Base-by-base conservation (phyloP, 768 basidiomycete genomes). In the Naganishia friedmannii region DNA sequence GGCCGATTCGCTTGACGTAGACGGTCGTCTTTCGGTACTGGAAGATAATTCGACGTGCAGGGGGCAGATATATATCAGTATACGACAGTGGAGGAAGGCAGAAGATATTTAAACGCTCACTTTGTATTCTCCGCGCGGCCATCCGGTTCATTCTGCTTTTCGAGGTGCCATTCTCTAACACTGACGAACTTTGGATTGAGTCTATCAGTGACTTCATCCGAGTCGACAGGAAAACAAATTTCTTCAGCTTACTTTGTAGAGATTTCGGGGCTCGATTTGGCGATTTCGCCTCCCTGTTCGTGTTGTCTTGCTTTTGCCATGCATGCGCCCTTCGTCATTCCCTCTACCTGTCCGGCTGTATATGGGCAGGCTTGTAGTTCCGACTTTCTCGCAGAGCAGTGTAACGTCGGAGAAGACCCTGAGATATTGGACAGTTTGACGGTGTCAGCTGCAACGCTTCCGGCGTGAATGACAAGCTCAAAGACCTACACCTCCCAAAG, bases 321-420 rank as follows among this genome's bases (percentile, higher is more conserved):
- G 60, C 15, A 29, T 63, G 23, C 60, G 23, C 66, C 71, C 65
- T 46, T 75, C n/a, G 66, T 74, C 48, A 70, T 74, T 72, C 19
- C 66, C 70, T 26, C 70, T 73, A 28, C 66, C 34, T 51, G 71
- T 71, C 66, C 73, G 72, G 53, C 73, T 74, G 55, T 71, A 65
- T 8, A 72, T 26, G 0, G 79, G 76, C 10, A 81, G 71, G 28
- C 73, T 90, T 0, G 96, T 99, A 8, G 89, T 89, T 12, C 96
- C 95, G 1, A 89, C 90, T 66, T 91, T 86, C 76, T 93, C 91
- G 79, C 94, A 98, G 55, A 93, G 86, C 45, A 99, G 82, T 6
- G 93, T 89, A 55, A 99, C 95, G 77, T 99, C 96, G 68, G 93
- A 94, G 84, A 99, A 97, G 17, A 89, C 87, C 1, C 81, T 82